phyloP scores from a whole-genome alignment of 2,329 filamentous ascomycete species.

The Neofusicoccum sp. region DNA sequence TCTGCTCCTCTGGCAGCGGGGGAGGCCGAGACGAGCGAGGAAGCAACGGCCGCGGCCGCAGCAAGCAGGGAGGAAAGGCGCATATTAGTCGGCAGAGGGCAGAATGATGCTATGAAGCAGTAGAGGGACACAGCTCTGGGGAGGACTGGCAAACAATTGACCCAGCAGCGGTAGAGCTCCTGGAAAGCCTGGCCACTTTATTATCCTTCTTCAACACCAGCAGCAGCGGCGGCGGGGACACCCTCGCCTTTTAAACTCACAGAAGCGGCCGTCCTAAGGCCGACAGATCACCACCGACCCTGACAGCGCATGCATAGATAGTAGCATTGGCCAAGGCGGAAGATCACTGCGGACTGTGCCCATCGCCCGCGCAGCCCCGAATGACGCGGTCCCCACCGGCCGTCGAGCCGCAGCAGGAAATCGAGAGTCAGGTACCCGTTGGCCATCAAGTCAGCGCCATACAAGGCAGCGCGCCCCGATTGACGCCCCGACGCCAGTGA shows the following conservation, averaged over 20 bases:
- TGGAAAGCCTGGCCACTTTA: neutral
- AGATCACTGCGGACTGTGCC: neutral
- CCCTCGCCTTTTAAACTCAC: neutral
- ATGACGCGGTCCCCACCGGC: neutral
- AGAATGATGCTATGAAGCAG: neutral
- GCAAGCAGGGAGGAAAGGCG: conserved; percentile 1
- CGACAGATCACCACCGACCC: neutral
- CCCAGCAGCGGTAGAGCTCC: neutral
- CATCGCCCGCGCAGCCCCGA: neutral
- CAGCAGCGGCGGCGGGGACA: neutral
- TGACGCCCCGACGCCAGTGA: neutral
- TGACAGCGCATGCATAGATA: conserved; percentile 6
- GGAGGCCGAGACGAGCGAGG: conserved; percentile 13
- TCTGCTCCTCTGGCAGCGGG: neutral
- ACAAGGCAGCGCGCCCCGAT: neutral
- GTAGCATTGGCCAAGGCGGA: conserved; percentile 6
- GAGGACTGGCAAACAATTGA: neutral
- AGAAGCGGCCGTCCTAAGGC: neutral
- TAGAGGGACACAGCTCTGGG: no score
- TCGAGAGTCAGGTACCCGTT: neutral
- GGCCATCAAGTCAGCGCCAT: neutral
- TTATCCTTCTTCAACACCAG: neutral
- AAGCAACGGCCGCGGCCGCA: neutral
- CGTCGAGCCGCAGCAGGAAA: neutral
- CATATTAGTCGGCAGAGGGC: neutral